These are phyloP conservation scores for Cladorrhinum sp. DNA, from an alignment of 2,329 filamentous ascomycete genomes.

Conservation along the genomic window DNA sequence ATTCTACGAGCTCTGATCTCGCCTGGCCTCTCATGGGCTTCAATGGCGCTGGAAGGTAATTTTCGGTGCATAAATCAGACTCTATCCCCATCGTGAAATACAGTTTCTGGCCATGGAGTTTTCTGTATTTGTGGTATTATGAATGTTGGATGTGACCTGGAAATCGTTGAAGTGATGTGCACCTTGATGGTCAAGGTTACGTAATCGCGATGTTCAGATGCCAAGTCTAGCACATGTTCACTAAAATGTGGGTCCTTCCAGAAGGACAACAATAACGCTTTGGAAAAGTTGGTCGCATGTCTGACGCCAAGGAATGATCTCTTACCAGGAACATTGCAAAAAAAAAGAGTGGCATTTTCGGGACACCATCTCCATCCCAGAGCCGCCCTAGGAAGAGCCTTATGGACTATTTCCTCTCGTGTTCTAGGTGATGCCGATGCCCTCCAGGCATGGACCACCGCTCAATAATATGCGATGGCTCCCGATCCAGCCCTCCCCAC, in stretches of 20 bases:
- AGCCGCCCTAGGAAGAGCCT: neutral
- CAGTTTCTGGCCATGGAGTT: no score
- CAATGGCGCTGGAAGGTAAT: no score
- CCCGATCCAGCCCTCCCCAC: slow-evolving; percentile 8
- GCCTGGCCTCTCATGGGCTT: no score
- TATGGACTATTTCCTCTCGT: slow-evolving; percentile 15
- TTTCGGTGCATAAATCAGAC: no score
- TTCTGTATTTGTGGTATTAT: no score
- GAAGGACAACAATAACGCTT: slow-evolving; percentile 7
- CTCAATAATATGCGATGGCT: slow-evolving; percentile 21
- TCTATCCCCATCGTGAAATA: no score
- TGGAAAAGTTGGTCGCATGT: neutral
- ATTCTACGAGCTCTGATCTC: no score
- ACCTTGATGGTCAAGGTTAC: slow-evolving; percentile 7
- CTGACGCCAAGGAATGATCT: slow-evolving; percentile 4
- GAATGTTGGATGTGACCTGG: no score
- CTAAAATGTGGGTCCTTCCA: slow-evolving; percentile 2
- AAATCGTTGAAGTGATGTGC: neutral
- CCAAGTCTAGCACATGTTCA: neutral
- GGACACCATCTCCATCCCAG: neutral
- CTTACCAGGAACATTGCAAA: neutral
- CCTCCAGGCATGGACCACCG: slow-evolving; percentile 27
- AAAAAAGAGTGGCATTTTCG: slow-evolving; percentile 6
- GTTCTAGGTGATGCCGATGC: slow-evolving; percentile 25
- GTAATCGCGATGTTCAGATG: slow-evolving; percentile 1